These are phyloP conservation scores for Talaromyces proteolyticus DNA, from an alignment of 495 filamentous ascomycete genomes.

Conservation along the genomic window DNA sequence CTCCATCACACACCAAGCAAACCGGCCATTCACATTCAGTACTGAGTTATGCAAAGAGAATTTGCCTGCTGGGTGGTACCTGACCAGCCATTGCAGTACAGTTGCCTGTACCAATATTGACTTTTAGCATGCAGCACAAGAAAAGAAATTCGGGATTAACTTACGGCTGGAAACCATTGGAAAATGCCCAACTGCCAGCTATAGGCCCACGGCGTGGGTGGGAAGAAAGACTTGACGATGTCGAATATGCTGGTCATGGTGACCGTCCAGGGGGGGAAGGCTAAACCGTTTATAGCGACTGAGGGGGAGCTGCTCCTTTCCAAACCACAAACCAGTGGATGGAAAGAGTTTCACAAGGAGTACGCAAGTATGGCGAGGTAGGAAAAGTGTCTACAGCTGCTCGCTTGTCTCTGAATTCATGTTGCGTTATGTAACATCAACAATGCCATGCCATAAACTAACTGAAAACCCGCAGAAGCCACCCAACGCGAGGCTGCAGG, in stretches of 20 bases:
- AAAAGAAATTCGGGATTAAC: slow-evolving; percentile 26
- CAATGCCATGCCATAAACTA: too few species aligned
- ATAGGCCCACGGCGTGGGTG: slow-evolving; percentile 44
- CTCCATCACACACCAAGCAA: slow-evolving; percentile 88
- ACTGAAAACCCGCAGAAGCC: too few species aligned
- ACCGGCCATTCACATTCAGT: slow-evolving; percentile 83
- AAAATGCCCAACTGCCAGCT: slow-evolving; percentile 42
- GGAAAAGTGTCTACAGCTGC: too few species aligned
- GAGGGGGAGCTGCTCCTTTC: too few species aligned
- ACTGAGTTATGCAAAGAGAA: slow-evolving; percentile 61
- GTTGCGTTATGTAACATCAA: too few species aligned
- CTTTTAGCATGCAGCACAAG: background rate
- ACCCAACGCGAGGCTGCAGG: too few species aligned
- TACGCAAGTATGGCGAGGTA: too few species aligned
- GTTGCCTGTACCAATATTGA: slow-evolving; percentile 42
- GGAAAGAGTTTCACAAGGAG: too few species aligned
- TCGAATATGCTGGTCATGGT: background rate
- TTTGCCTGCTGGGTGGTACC: slow-evolving; percentile 74
- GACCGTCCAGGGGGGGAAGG: background rate
- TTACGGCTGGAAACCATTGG: slow-evolving; percentile 45
- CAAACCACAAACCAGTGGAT: too few species aligned
- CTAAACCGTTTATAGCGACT: too few species aligned
- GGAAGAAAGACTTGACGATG: slow-evolving; percentile 38
- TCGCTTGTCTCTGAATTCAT: too few species aligned
- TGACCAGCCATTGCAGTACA: slow-evolving; percentile 54